These are phyloP conservation scores for Schwanniomyces etchellsii DNA, from an alignment of 1,139 yeast species.

Conservation along the genomic window DNA sequence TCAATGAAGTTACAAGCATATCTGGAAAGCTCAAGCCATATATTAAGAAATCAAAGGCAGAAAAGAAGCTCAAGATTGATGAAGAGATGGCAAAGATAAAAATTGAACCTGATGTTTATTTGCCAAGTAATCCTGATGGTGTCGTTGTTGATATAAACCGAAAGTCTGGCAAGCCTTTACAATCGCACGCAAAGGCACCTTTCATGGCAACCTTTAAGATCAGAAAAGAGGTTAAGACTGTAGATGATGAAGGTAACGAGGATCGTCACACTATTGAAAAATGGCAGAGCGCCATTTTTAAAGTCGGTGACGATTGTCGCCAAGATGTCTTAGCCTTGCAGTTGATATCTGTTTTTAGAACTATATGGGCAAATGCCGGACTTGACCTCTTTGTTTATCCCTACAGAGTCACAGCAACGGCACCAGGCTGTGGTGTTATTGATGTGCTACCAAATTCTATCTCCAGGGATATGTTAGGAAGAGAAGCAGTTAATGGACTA, in stretches of 20 bases:
- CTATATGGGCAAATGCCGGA: constrained; percentile 85
- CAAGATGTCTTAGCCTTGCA: constrained; percentile 96
- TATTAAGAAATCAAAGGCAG: constrained; percentile 91
- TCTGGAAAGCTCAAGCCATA: constrained; percentile 93
- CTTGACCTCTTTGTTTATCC: constrained; percentile 90
- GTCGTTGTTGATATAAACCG: constrained; percentile 87
- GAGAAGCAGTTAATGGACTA: constrained; percentile 97
- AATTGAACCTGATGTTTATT: constrained; percentile 79
- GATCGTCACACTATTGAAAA: constrained; percentile 39
- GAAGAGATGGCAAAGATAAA: constrained; percentile 85
- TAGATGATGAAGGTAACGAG: constrained; percentile 39
- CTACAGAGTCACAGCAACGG: constrained; percentile 94
- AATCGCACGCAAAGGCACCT: constrained; percentile 98
- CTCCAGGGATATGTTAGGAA: constrained; percentile 96
- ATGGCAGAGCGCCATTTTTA: constrained; percentile 96
- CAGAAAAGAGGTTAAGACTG: constrained; percentile 45
- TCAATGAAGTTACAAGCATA: constrained; percentile 85
- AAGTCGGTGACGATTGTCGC: constrained; percentile 98
- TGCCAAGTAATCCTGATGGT: constrained; percentile 97
- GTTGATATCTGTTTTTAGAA: constrained; percentile 82
- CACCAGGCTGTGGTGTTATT: constrained; percentile 98
- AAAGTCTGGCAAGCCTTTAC: constrained; percentile 91
- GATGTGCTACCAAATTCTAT: constrained; percentile 94
- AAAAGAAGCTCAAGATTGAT: constrained; percentile 92
- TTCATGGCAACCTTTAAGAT: constrained; percentile 95